Evolutionary conservation across 495 filamentous ascomycete genomes (phyloP), one percentile per base, ranked within the genome.

Genomic region (Penicillium flavigenum): DNA sequence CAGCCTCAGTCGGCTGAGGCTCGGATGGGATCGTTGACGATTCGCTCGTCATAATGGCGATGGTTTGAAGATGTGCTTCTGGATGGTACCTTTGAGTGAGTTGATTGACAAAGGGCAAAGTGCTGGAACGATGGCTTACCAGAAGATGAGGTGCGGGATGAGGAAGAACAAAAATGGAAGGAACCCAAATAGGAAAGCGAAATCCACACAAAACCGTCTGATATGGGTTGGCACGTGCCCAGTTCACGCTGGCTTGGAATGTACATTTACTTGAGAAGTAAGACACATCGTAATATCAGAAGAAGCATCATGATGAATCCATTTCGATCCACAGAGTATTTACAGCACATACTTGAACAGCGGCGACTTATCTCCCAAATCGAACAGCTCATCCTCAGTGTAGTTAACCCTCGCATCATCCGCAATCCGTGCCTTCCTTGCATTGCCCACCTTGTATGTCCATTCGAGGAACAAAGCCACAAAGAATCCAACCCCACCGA

Each of bases 341-440:
- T 38, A 50, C 31, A 36, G 26, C 20, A 41, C 46, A 27, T 48
- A 88, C 47, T 81, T 75, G 66, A 84, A 88, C 9, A 82, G 80
- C 47, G 81, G 59, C 5, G 81, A 79, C 39, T 65, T 76, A 61
- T 86, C 84, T 0, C 85, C 84, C 65, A 78, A 58, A 17, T 67
- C 70, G 24, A 79, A 81, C 58, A 88, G 61, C 67, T 87, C 76
- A 51, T 79, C 72, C 12, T 65, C 63, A 4, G 78, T 79, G 56
- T 75, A 76, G 6, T 59, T 66, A 24, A 55, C 65, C 50, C 73
- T 70, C 17, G 63, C 72, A 5, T 79, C 78, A 10, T 75, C 72
- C 9, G 31, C 19, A 38, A 34, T 14, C 22, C 39, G 34, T n/a
- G 39, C 56, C 16, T 50, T 39, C 36, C 24, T 52, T 17, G 47